Evolutionary conservation across 2,329 filamentous ascomycete species (phyloP).

Genomic region (Cordyceps sp.): DNA sequence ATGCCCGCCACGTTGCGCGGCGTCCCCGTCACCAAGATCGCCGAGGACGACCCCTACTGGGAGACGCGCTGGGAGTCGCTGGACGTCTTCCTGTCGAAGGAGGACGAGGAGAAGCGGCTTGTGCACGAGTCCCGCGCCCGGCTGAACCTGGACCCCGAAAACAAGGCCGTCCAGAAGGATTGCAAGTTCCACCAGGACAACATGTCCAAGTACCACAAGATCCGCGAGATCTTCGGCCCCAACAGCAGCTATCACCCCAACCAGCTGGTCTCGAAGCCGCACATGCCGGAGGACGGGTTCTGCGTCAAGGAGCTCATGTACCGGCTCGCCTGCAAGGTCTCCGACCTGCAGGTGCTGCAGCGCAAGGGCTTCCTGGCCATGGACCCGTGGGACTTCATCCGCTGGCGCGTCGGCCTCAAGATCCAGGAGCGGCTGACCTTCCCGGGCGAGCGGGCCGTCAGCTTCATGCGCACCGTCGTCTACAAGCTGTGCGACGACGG

Average conservation of each 20-base stretch:
- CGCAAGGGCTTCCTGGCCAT: slow-evolving; percentile 12
- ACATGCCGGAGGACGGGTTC: slow-evolving; percentile 13
- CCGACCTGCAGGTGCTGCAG: slow-evolving; percentile 12
- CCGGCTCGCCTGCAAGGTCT: slow-evolving; percentile 15
- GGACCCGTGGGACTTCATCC: slow-evolving; percentile 20
- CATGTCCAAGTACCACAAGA: slow-evolving; percentile 16
- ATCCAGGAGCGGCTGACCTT: slow-evolving; percentile 3
- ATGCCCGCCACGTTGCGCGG: slow-evolving; percentile 10
- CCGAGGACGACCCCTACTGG: slow-evolving; percentile 14
- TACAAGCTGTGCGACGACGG: slow-evolving; percentile 5
- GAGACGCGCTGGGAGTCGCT: slow-evolving; percentile 13
- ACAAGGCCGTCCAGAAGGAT: slow-evolving; percentile 2
- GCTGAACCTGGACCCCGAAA: slow-evolving; percentile 1
- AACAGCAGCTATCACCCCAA: slow-evolving; percentile 17
- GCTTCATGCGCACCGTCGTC: slow-evolving; percentile 5
- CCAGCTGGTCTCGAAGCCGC: slow-evolving; percentile 15
- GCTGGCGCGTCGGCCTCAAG: slow-evolving; percentile 14
- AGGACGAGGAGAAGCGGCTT: slow-evolving; percentile 7
- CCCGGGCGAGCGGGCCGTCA: slow-evolving; percentile 3
- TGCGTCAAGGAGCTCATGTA: slow-evolving; percentile 20
- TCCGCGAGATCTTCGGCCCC: slow-evolving; percentile 16
- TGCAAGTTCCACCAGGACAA: slow-evolving; percentile 13
- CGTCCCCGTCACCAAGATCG: slow-evolving; percentile 11
- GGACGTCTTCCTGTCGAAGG: slow-evolving; percentile 10
- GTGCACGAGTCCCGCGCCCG: slow-evolving; percentile 5